Conservation (phyloP, 2,329 filamentous ascomycete genomes). For the Alternaria sp. region DNA sequence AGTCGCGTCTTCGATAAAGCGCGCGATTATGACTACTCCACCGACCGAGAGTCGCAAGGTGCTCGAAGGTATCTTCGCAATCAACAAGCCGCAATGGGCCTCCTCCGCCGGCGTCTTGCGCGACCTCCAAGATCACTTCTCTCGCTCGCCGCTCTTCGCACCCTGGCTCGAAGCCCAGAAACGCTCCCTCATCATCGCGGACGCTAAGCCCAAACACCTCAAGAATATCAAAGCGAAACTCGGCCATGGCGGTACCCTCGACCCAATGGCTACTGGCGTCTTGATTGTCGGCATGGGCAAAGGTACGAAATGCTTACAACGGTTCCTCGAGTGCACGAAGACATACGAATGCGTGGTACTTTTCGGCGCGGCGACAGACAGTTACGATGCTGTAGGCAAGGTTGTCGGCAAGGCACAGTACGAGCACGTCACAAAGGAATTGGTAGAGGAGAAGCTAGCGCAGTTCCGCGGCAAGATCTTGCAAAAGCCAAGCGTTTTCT, state of each 20-base stretch:
- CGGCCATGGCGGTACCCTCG: constrained; percentile 93
- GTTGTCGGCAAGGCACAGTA: constrained; percentile 77
- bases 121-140: constrained; percentile 84
- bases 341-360: constrained; percentile 88
- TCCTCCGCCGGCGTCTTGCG: constrained; percentile 91
- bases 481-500: constrained; percentile 92
- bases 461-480: constrained; percentile 82
- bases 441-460: constrained; percentile 77
- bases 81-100: constrained; percentile 88
- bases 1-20: constrained; percentile 18
- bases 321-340: constrained; percentile 89
- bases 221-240: constrained; percentile 75
- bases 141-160: constrained; percentile 77
- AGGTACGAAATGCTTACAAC: constrained; percentile 81
- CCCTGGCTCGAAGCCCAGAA: constrained; percentile 75
- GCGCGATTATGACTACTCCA: constrained; percentile 32
- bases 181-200: constrained; percentile 62
- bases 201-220: constrained; percentile 63
- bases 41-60: constrained; percentile 52
- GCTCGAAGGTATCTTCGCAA: constrained; percentile 73
- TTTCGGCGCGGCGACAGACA: constrained; percentile 92
- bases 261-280: constrained; percentile 92
- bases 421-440: constrained; percentile 78
- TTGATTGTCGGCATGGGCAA: constrained; percentile 86
- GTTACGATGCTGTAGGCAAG: constrained; percentile 87